Conservation (phyloP, 1,284 basidiomycete genomes). For the Wolfiporia cocos region DNA sequence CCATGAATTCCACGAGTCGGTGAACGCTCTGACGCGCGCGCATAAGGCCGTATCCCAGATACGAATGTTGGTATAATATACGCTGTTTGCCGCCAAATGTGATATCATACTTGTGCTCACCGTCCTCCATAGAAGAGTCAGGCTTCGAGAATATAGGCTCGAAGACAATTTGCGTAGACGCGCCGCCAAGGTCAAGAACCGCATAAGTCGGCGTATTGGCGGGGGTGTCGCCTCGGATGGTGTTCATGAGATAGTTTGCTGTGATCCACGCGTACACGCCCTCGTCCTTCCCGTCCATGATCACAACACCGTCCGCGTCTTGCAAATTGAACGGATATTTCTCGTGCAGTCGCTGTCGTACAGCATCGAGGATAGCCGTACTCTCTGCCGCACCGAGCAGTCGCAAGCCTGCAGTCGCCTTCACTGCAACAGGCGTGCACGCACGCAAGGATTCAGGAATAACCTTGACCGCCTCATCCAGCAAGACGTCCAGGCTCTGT, state of each 20-base stretch:
- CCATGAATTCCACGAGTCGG: conserved; percentile 85
- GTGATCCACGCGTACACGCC: conserved; percentile 99
- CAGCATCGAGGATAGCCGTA: conserved; percentile 74
- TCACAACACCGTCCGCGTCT: conserved; percentile 60
- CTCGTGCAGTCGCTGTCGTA: conserved; percentile 55
- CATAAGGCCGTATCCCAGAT: conserved; percentile 96
- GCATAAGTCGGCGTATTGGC: conserved; percentile 67
- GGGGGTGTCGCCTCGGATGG: conserved; percentile 56
- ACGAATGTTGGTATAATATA: conserved; percentile 91
- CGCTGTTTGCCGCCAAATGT: conserved; percentile 67
- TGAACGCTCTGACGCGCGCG: conserved; percentile 83
- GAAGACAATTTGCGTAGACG: conserved; percentile 97
- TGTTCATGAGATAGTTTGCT: conserved; percentile 86
- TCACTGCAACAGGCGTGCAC: conserved; percentile 90
- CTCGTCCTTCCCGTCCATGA: conserved; percentile 98
- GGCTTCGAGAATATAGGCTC: conserved; percentile 67
- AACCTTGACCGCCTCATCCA: conserved; percentile 75
- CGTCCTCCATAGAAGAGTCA: conserved; percentile 58
- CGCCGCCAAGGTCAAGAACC: conserved; percentile 94
- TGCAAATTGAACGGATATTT: conserved; percentile 76
- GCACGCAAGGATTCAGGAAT: conserved; percentile 64
- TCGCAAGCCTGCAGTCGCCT: conserved; percentile 92
- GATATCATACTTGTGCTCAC: conserved; percentile 93
- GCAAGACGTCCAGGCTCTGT: conserved; percentile 71
- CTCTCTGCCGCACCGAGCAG: conserved; percentile 67